Percentiles rank a stretch among this genome's conserved stretches.
These are phyloP conservation scores for Beta corolliflora DNA, from an alignment of 179 eudicot genomes.

Conservation along the genomic window DNA sequence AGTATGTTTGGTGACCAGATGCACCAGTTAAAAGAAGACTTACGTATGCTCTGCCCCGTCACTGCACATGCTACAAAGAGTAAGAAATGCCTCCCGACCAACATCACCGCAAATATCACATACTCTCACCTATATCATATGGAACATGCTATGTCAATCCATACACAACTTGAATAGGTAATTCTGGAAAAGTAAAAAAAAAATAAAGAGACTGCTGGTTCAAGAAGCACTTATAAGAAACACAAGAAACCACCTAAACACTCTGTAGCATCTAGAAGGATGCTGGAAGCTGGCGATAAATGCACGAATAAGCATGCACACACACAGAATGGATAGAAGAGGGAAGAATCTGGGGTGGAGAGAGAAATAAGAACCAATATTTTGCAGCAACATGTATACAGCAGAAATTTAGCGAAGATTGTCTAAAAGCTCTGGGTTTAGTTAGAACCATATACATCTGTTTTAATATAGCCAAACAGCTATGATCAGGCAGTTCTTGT, in stretches of 20 bases:
- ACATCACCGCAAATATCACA: constrained; percentile 57
- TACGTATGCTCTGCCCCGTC: constrained; percentile 61
- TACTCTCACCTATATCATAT: constrained; percentile 34
- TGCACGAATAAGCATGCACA: constrained; percentile 1
- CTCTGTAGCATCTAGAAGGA: too few species aligned
- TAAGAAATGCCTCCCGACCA: constrained; percentile 48
- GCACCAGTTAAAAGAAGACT: constrained; percentile 10
- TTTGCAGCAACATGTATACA: not conserved
- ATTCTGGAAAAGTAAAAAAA: not conserved
- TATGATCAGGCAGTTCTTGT: not conserved
- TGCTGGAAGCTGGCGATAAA: not conserved
- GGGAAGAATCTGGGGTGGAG: not conserved
- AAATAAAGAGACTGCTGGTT: not conserved
- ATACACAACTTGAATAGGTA: not conserved
- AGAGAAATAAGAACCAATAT: not conserved
- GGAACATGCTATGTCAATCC: constrained; percentile 19
- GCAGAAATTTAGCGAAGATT: not conserved
- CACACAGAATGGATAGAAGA: not conserved
- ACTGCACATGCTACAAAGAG: constrained; percentile 49
- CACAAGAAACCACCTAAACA: not conserved
- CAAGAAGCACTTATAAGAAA: constrained; percentile 1
- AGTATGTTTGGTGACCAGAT: not conserved
- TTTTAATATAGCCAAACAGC: not conserved
- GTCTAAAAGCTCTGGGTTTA: not conserved
- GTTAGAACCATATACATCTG: not conserved